Conservation (phyloP, 371 early-diverging fungal genomes). For the Gilbertella persicaria region DNA sequence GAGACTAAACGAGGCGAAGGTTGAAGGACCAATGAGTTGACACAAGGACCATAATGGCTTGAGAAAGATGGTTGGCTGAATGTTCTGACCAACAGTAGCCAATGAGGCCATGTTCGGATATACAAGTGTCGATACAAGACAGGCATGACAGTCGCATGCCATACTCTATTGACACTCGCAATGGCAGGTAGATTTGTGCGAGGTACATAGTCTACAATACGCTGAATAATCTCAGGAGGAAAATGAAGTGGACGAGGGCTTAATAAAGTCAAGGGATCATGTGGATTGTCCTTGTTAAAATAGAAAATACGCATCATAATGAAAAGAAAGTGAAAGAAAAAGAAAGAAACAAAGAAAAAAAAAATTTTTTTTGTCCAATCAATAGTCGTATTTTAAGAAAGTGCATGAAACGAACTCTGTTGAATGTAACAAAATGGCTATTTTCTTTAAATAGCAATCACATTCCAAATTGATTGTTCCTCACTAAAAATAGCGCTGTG, state of each 20-base stretch:
- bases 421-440: too few species aligned
- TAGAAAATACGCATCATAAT: constrained; percentile 29
- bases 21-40: constrained; percentile 29
- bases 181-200: constrained; percentile 25
- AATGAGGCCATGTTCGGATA: constrained; percentile 34
- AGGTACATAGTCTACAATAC: constrained; percentile 27
- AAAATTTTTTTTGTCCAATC: neutral
- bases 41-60: constrained; percentile 12
- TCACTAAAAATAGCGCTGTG: constrained; percentile 4
- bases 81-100: constrained; percentile 24
- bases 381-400: too few species aligned
- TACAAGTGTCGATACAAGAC: constrained; percentile 35
- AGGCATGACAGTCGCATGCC: constrained; percentile 37
- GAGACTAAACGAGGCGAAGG: constrained; percentile 37
- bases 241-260: constrained; percentile 9
- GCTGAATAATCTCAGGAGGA: constrained; percentile 34
- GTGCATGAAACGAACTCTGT: too few species aligned
- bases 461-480: neutral
- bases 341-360: neutral
- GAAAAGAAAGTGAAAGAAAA: too few species aligned
- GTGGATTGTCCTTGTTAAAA: constrained; percentile 11
- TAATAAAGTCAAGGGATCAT: constrained; percentile 12
- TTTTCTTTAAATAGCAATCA: too few species aligned
- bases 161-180: constrained; percentile 20
- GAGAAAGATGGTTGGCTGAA: constrained; percentile 2